These are phyloP conservation scores for Cerrena zonata DNA, from an alignment of 1,284 basidiomycete species.

Conservation along the genomic window DNA sequence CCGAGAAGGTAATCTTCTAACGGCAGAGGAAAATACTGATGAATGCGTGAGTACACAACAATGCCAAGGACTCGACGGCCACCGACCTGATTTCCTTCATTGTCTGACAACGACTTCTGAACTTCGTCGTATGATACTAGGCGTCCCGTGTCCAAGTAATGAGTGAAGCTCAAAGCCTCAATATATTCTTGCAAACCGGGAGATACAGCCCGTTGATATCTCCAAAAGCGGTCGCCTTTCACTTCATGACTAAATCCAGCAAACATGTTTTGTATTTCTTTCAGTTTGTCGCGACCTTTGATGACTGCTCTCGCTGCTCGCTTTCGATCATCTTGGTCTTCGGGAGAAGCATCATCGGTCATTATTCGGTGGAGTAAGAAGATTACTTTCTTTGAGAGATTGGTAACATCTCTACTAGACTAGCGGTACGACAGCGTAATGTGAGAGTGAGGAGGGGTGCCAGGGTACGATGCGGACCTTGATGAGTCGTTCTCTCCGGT, in stretches of 20 bases:
- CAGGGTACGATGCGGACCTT: constrained; percentile 46
- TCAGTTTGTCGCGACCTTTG: constrained; percentile 62
- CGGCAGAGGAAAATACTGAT: constrained; percentile 64
- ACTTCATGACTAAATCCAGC: constrained; percentile 61
- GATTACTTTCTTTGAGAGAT: constrained; percentile 90
- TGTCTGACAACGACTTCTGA: constrained; percentile 57
- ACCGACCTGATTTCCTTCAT: constrained; percentile 50
- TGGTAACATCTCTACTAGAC: constrained; percentile 83
- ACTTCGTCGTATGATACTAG: constrained; percentile 71
- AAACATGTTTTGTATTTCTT: constrained; percentile 67
- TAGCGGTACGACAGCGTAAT: constrained; percentile 24
- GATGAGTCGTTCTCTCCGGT: constrained; percentile 75
- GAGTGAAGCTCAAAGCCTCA: constrained; percentile 84
- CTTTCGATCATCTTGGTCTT: constrained; percentile 15
- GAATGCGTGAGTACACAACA: neutral
- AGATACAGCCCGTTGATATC: constrained; percentile 71
- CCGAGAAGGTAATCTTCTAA: constrained; percentile 86
- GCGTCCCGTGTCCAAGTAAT: constrained; percentile 73
- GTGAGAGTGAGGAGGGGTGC: constrained; percentile 3
- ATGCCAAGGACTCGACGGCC: neutral
- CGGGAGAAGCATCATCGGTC: constrained; percentile 39
- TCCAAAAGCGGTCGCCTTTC: constrained; percentile 71
- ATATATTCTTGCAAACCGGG: constrained; percentile 87
- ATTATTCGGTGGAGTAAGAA: constrained; percentile 84
- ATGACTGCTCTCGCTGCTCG: constrained; percentile 41